Conservation (phyloP, 176 grass and related monocot species). For the Carex scoparia region DNA sequence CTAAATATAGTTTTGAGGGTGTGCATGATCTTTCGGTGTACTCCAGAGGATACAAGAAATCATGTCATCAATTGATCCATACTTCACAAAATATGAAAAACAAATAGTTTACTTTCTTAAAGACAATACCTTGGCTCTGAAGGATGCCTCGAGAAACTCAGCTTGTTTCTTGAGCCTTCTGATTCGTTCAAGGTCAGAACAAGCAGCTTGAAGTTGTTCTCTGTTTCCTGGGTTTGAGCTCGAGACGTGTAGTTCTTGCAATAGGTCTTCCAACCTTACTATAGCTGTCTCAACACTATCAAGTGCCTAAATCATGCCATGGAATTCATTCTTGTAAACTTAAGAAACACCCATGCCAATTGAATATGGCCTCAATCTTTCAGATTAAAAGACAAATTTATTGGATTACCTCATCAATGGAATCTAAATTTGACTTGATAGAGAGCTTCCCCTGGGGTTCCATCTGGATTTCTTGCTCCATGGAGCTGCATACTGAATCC, state of each 20-base stretch:
- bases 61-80: not conserved
- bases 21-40: not conserved
- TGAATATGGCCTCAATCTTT: not conserved
- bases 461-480: slow-evolving; percentile 32
- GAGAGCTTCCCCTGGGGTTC: slow-evolving; percentile 27
- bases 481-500: slow-evolving; percentile 27
- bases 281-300: slow-evolving; percentile 94
- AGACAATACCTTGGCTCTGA: slow-evolving; percentile 73
- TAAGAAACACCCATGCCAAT: not conserved
- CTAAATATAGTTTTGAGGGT: not conserved
- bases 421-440: slow-evolving; percentile 46
- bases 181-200: slow-evolving; percentile 95
- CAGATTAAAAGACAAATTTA: slow-evolving; percentile 13
- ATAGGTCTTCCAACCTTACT: slow-evolving; percentile 86
- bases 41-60: not conserved
- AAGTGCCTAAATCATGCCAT: slow-evolving; percentile 71
- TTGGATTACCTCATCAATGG: slow-evolving; percentile 83
- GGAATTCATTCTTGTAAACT: not conserved
- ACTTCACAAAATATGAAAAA: slow-evolving; percentile 4
- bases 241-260: slow-evolving; percentile 88
- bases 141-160: slow-evolving; percentile 95
- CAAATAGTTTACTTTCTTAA: slow-evolving; percentile 48
- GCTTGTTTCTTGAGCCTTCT: slow-evolving; percentile 98
- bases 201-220: slow-evolving; percentile 82
- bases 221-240: slow-evolving; percentile 72